Evolutionary conservation across 768 basidiomycete genomes (phyloP), one percentile per base, ranked within the genome.

Genomic region (Boletus reticulatus): DNA sequence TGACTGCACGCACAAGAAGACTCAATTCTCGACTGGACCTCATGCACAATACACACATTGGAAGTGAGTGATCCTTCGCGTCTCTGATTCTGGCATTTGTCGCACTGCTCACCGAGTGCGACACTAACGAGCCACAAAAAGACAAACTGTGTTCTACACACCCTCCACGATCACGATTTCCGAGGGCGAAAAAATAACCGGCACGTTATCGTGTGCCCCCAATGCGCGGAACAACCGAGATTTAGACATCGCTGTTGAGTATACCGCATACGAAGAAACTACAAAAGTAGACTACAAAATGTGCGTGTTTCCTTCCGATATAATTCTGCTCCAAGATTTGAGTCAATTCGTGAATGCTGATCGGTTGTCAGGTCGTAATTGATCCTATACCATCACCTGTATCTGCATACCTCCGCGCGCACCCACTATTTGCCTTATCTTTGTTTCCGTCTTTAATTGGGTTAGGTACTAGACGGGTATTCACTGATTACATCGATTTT

Each of bases 121-220:
- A 4, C 24, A 27, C 53, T 60, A 31, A 64, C 24, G 34, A n/a
- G 8, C 14, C 52, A 43, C 37, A 6, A 48, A 16, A 62, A 90
- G 90, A 72, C 92, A 98, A 83, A 98, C 95, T 53, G 97, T 99
- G 20, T 98, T 99, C 78, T 99, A 99, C 75, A 97, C 95, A 37
- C 89, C 87, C 34, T 77, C 82, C 17, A 89, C 91, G 27, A 67
- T 91, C 52, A 86, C 85, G 8, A 75, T 94, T 34, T 78, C 76
- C 48, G 76, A 85, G 61, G 88, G 86, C 52, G 86, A 98, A 69
- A 73, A 75, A 48, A 84, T 99, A 70, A 73, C 71, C 19, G 97
- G 97, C 43, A 73, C 58, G 39, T 71, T 99, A 41, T 70, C 80
- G 17, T 96, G 94, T 68, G 83, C 87, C 5, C 97, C 97, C 20